Evolutionary conservation across 2,329 filamentous ascomycete species (phyloP).

Genomic region (Diaporthe ilicicola): DNA sequence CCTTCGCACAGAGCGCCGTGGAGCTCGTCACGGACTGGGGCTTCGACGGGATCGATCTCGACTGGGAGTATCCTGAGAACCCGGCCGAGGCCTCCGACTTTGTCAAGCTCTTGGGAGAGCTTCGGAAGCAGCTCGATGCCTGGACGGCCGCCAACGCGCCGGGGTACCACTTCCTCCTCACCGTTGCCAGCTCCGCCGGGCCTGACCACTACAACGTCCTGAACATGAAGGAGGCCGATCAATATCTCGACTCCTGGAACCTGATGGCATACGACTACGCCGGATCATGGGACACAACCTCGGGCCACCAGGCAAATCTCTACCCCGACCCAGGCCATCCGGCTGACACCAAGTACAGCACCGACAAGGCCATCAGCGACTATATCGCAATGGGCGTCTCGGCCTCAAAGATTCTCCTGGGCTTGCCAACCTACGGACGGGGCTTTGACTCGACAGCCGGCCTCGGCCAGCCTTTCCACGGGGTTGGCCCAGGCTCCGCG

Average conservation of each 20-base stretch:
- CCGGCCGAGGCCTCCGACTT: conserved; percentile 44
- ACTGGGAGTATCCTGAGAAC: conserved; percentile 63
- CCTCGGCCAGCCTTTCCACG: conserved; percentile 68
- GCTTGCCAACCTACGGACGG: conserved; percentile 83
- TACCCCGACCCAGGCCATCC: conserved; percentile 61
- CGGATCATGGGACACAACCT: conserved; percentile 68
- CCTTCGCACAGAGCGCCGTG: conserved; percentile 75
- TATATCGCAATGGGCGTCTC: conserved; percentile 69
- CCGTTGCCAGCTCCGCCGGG: conserved; percentile 50
- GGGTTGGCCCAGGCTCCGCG: conserved; percentile 65
- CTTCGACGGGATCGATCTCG: conserved; percentile 64
- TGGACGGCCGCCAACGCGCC: conserved; percentile 41
- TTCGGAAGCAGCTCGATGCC: conserved; percentile 47
- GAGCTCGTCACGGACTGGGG: conserved; percentile 74
- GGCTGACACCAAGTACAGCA: conserved; percentile 72
- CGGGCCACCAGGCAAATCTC: conserved; percentile 76
- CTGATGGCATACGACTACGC: conserved; percentile 76
- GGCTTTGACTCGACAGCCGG: conserved; percentile 75
- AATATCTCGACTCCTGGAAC: conserved; percentile 62
- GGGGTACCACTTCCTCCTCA: conserved; percentile 45
- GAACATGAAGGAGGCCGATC: conserved; percentile 56
- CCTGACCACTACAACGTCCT: conserved; percentile 53
- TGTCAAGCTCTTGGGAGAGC: conserved; percentile 52
- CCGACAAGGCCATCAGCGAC: conserved; percentile 68
- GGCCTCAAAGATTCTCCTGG: conserved; percentile 73